phyloP scores from a whole-genome alignment of 2,329 filamentous ascomycete species.

The Aspergillus eucalypticola region DNA sequence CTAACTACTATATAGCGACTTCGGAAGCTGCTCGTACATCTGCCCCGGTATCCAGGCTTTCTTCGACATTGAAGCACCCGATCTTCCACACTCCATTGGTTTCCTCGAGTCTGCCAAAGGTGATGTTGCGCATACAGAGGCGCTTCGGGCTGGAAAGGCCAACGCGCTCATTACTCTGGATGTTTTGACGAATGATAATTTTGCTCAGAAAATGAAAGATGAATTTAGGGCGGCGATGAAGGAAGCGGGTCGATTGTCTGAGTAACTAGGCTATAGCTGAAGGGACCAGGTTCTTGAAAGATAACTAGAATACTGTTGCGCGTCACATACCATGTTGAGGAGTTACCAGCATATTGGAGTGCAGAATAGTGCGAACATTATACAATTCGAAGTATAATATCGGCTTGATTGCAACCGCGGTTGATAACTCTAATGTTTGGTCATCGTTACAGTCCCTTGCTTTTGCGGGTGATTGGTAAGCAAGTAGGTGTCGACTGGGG shows the following conservation, averaged over 20 bases:
- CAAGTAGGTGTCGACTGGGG: no score
- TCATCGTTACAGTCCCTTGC: no score
- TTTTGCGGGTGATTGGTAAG: no score
- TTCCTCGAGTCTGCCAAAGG: background rate
- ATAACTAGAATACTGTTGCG: background rate
- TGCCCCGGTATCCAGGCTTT: background rate
- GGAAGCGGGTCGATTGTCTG: background rate
- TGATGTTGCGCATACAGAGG: background rate
- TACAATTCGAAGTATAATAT: no score
- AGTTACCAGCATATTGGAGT: no score
- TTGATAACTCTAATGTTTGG: no score
- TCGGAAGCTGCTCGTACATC: constrained; percentile 3
- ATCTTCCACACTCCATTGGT: background rate
- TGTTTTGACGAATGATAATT: background rate
- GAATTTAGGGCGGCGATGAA: background rate
- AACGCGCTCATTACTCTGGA: background rate
- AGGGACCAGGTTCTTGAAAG: no score
- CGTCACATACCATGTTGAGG: no score
- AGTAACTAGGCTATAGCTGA: background rate
- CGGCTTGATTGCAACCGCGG: no score
- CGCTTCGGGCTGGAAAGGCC: constrained; percentile 1
- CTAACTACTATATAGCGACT: background rate
- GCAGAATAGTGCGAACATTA: no score
- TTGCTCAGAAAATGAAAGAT: background rate
- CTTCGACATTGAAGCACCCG: background rate